Evolutionary conservation across 148 eudicot genomes (phyloP), one percentile per base, ranked within the genome.

Genomic region (Nepenthes gracilis): DNA sequence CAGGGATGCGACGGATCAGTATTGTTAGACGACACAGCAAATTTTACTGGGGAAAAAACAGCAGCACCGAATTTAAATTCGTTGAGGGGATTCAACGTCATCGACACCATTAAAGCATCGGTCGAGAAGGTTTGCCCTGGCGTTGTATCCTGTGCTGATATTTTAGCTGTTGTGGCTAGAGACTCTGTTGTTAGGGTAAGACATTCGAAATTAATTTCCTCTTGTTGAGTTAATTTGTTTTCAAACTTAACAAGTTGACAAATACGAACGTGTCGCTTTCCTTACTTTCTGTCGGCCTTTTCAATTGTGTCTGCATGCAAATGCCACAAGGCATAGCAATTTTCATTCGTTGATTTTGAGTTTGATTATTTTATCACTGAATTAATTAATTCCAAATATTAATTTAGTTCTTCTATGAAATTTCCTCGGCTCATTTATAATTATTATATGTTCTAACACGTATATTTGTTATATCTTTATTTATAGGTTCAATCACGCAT

Each of bases 151-250:
- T 75, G 83, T 65, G 83, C 80, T 38, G 83, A 79, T 34, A 79
- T 79, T 8, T 36, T 75, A 45, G 75, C 83, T 1, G 70, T 79
- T 36, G 75, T 77, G 7, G 80, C 83, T 12, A 67, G 77, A 55
- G 83, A 79, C 38, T 60, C 80, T 1, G 75, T 79, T 13, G 80
- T 74, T 57, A 74, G 72, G 35, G 91, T 85, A 78, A 66, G 80
- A 6, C 14, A 0, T 2, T 14, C 23, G 9, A n/a, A 52, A 36
- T 40, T 1, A 23, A 23, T 23, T 23, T 23, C 23, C 23, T 23
- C 23, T 23, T 23, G 23, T 0, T 23, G 23, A 23, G 23, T 23
- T 23, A 23, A 11, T 35, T 36, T 37, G 33, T 8, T 58, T 58
- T 14, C 6, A 36, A 15, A 40, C 6, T 1, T 40, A 40, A 60